A percentile compares a stretch with the other conserved stretches of the same genome.
Conservation (phyloP, 768 basidiomycete species). For the Auriscalpium orientale region DNA sequence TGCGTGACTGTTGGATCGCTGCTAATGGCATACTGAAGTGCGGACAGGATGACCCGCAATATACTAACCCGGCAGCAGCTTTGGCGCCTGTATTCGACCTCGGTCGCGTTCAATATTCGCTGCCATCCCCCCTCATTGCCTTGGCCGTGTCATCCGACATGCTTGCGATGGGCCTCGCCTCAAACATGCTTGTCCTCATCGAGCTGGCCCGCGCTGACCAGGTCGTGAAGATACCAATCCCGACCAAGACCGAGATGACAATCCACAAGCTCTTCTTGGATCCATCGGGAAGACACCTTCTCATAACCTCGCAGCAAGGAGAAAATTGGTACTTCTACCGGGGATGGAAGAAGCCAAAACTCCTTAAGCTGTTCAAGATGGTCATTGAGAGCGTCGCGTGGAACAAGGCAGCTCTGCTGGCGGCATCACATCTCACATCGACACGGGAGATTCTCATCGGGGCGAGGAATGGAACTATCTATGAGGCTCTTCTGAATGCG, state of each 20-base stretch:
- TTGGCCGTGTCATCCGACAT: conserved; percentile 83
- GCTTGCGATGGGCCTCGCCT: conserved; percentile 74
- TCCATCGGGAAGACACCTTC: conserved; percentile 84
- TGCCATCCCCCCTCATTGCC: conserved; percentile 76
- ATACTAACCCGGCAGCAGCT: conserved; percentile 25
- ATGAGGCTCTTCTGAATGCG: conserved; percentile 84
- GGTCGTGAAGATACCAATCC: conserved; percentile 72
- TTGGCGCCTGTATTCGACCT: conserved; percentile 69
- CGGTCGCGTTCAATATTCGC: conserved; percentile 82
- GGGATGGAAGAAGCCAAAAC: conserved; percentile 75
- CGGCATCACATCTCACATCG: conserved; percentile 61
- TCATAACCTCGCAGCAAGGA: conserved; percentile 79
- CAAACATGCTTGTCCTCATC: conserved; percentile 77
- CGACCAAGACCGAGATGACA: conserved; percentile 56
- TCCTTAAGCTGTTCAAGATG: conserved; percentile 74
- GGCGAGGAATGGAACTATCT: conserved; percentile 75
- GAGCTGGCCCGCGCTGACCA: conserved; percentile 85
- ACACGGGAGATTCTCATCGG: conserved; percentile 86
- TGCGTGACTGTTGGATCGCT: not conserved
- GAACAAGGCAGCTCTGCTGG: conserved; percentile 66
- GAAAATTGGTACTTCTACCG: conserved; percentile 91
- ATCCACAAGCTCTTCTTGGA: conserved; percentile 86
- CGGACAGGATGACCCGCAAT: conserved; percentile 24
- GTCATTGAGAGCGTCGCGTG: conserved; percentile 88
- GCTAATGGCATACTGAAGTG: too few relatives aligned